These are phyloP conservation scores for Limnomonas spitsbergensis DNA, from an alignment of 139 green algal genomes.

Conservation along the genomic window DNA sequence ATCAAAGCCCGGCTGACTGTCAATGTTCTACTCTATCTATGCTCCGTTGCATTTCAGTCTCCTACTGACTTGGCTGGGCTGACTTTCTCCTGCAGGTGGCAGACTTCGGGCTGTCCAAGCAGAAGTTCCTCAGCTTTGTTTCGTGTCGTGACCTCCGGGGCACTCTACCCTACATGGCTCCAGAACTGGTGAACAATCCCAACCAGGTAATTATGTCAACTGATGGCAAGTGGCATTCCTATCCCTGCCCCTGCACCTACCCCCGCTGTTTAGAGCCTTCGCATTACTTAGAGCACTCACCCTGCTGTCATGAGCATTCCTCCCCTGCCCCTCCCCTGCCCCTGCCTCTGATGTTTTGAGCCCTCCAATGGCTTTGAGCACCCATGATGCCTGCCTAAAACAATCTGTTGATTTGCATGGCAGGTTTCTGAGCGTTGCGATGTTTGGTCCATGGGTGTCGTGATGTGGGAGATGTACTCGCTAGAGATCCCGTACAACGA, in stretches of 20 bases:
- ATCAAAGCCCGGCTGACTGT: too few species aligned
- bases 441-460: conserved; percentile 64
- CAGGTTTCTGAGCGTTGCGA: conserved; percentile 54
- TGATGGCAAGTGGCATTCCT: too few species aligned
- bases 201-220: conserved; percentile 37
- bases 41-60: too few species aligned
- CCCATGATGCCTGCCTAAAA: not conserved
- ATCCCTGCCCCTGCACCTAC: too few species aligned
- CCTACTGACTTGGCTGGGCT: too few species aligned
- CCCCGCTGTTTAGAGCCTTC: not conserved
- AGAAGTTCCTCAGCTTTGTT: conserved; percentile 70
- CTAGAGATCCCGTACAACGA: conserved; percentile 49
- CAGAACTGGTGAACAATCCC: conserved; percentile 57
- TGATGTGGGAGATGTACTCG: conserved; percentile 69
- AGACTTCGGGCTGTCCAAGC: conserved; percentile 83
- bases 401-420: not conserved
- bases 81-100: conserved; percentile 68
- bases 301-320: too few species aligned
- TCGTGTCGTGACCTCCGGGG: conserved; percentile 57
- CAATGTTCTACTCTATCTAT: too few species aligned
- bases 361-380: too few species aligned
- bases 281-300: too few species aligned
- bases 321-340: too few species aligned
- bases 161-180: conserved; percentile 70
- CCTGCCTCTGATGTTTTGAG: not conserved